Evolutionary conservation across 1,284 basidiomycete genomes (phyloP), one percentile per base, ranked within the genome.

Genomic region (Cryptococcus sp.): DNA sequence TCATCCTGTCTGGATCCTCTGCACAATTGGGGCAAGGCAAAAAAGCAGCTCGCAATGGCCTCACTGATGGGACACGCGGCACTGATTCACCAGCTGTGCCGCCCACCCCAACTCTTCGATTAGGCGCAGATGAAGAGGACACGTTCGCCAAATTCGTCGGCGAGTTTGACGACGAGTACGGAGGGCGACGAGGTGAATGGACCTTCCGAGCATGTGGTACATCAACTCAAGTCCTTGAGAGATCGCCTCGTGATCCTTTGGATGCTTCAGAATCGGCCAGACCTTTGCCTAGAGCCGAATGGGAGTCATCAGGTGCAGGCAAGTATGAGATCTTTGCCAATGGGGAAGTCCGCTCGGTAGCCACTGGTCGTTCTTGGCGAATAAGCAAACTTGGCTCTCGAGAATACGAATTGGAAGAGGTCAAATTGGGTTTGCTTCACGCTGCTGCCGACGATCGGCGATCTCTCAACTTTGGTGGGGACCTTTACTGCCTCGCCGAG

Each of bases 111-210:
- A 67, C 63, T 3, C 53, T 73, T 13, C 51, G 61, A 38, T 58
- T 73, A 1, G 69, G 75, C 23, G 64, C 64, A 23, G 72, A 78
- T 39, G 76, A 77, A 11, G 79, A 80, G 58, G 79, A 81, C 62
- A 71, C 73, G 15, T 81, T 81, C 62, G 76, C 77, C 45, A 78
- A 77, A 52, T 80, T 81, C 61, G 79, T 80, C n/a, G 78, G 78
- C 25, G 72, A 75, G 30, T 77, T 78, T 51, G 79, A 81, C 50
- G 73, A 79, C 54, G 79, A 80, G 47, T 81, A 80, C 56, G 78
- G 73, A 46, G 77, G 63, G 25, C 69, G 78, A n/a, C 65, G 79
- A n/a, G 78, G 76, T 27, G 73, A 78, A 43, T 81, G 79, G 79
- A 79, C 77, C 7, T 80, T 80, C 60, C 62, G 75, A 25, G 66